Base-by-base conservation (phyloP, 2,329 filamentous ascomycete genomes). In the Catunica adiposa region DNA sequence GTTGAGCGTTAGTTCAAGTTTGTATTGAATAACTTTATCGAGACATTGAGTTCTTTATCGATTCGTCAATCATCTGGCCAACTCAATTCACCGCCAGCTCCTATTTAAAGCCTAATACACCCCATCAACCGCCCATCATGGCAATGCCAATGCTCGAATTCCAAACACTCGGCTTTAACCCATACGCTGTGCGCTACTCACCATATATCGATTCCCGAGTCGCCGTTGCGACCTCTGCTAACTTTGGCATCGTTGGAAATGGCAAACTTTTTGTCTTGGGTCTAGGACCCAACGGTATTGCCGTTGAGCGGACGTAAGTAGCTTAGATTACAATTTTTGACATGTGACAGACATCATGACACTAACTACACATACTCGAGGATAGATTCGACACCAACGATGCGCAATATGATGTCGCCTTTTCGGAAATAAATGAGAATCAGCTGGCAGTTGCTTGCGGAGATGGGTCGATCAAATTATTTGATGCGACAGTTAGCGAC, bases 231-330 rank as follows among this genome's bases (percentile, higher is more conserved):
- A 78, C 86, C 1, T 85, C 89, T n/a, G 82, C 90, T 61, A 97
- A 98, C 73, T 98, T 92, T 71, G 92, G 92, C 40, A 85, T 98
- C 40, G 90, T 98, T 37, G 92, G 92, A 51, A 98, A 98, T 72
- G 92, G 92, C 9, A 81, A 89, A 46, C 71, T 97, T 1, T 97
- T 86, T 65, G 82, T 90, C 57, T 75, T 97, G 25, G 84, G 83
- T 29, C 71, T 98, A 61, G 94, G 88, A 2, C 77, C 87, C 0
- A 80, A 86, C 59, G 92, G 92, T 8, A 54, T 59, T 38, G 84
- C 96, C 57, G 79, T 88, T 52, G 82, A 94, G 67, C 94, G 92
- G 74, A 84, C 79, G 82, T 90, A 66, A 29, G n/a, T 40, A n/a
- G 22, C 2, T 48, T 54, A n/a, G 6, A 44, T 37, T 11, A 44